Conservation (phyloP, 108 stramenopile species). For the Conticribra weissflogii region DNA sequence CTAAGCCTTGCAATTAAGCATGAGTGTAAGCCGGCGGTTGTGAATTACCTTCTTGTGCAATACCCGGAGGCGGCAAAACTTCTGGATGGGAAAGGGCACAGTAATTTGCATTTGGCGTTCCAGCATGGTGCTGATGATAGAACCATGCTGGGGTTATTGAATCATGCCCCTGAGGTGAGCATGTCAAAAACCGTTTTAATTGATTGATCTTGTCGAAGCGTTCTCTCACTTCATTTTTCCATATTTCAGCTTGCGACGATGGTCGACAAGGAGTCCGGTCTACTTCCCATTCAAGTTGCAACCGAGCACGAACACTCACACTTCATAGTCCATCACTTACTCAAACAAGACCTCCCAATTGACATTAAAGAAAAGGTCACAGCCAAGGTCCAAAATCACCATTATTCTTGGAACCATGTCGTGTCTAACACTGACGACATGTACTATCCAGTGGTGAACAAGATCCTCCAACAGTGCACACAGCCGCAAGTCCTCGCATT, state of each 20-base stretch:
- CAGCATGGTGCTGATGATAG: slow-evolving; percentile 80
- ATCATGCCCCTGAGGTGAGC: slow-evolving; percentile 80
- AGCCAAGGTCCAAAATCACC: slow-evolving; percentile 80
- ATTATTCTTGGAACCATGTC: slow-evolving; percentile 90
- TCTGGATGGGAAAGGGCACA: slow-evolving; percentile 85
- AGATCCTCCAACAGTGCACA: slow-evolving; percentile 86
- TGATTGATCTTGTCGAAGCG: background rate
- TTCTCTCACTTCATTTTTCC: background rate
- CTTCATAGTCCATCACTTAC: slow-evolving; percentile 84
- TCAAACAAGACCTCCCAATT: slow-evolving; percentile 89
- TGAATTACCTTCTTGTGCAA: slow-evolving; percentile 73
- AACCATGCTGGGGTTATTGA: slow-evolving; percentile 78
- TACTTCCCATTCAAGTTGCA: slow-evolving; percentile 86
- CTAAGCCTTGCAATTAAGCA: slow-evolving; percentile 80
- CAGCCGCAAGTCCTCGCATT: slow-evolving; percentile 91
- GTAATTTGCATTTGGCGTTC: slow-evolving; percentile 78
- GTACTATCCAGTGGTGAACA: slow-evolving; percentile 89
- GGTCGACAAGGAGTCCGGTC: slow-evolving; percentile 71
- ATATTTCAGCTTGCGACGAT: slow-evolving; percentile 57
- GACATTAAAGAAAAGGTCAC: slow-evolving; percentile 86
- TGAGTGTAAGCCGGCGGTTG: slow-evolving; percentile 75
- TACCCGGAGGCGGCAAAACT: slow-evolving; percentile 75
- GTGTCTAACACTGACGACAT: slow-evolving; percentile 77
- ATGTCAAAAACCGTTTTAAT: too few species aligned
- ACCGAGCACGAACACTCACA: slow-evolving; percentile 86